Evolutionary conservation across 2,329 filamentous ascomycete species (phyloP).

Genomic region (Talaromyces sp.): DNA sequence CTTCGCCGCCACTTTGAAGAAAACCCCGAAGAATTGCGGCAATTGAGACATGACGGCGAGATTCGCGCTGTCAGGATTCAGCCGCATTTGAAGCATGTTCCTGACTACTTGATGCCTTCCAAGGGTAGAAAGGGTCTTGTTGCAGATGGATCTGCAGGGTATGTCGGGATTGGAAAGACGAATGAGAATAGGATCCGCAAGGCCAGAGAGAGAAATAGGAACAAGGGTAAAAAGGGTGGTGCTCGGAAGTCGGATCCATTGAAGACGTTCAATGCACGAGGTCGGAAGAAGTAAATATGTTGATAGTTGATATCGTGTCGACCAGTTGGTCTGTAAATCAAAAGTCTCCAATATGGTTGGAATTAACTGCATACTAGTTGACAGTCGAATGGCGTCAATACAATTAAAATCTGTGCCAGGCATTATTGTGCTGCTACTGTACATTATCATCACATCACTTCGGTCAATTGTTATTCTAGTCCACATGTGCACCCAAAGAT

Average conservation of each 20-base stretch:
- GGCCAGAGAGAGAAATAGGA: slow-evolving; percentile 39
- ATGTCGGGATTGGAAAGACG: slow-evolving; percentile 59
- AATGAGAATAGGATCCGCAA: slow-evolving; percentile 49
- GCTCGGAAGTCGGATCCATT: neutral
- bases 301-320: neutral
- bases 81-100: slow-evolving; percentile 86
- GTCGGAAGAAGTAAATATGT: slow-evolving; percentile 23
- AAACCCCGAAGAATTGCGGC: slow-evolving; percentile 81
- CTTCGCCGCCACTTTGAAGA: slow-evolving; percentile 94
- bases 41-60: slow-evolving; percentile 86
- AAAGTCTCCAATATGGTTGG: neutral
- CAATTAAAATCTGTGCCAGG: too few relatives aligned
- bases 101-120: slow-evolving; percentile 82
- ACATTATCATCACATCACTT: neutral
- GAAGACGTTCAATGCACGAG: slow-evolving; percentile 21
- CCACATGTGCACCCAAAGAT: neutral
- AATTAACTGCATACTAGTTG: neutral
- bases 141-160: slow-evolving; percentile 62
- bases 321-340: neutral
- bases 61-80: slow-evolving; percentile 77
- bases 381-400: too few relatives aligned
- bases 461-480: neutral
- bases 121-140: slow-evolving; percentile 64
- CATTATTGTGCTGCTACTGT: too few relatives aligned
- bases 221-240: slow-evolving; percentile 37